A percentile compares a stretch with the other conserved stretches of the same genome.
Evolutionary conservation across 257 asterid species (phyloP).

Genomic region (Solanum paucissectum): DNA sequence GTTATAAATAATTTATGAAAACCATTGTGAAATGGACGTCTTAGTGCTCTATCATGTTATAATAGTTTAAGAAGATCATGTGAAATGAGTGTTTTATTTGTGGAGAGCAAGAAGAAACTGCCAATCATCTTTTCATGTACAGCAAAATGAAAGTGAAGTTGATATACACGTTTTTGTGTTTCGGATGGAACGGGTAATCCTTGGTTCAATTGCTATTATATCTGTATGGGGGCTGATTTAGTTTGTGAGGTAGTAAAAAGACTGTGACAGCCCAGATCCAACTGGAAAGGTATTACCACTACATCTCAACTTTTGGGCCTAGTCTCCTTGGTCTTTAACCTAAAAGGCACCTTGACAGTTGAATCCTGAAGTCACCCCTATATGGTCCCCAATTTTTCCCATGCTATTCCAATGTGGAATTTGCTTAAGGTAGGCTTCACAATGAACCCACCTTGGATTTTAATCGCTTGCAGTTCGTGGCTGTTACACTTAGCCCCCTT

Average conservation of each 20-base stretch:
- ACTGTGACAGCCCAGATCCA: background rate
- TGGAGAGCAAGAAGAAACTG: background rate
- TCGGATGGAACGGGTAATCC: background rate
- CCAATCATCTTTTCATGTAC: background rate
- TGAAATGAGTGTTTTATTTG: background rate
- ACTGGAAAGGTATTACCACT: background rate
- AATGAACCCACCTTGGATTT: background rate
- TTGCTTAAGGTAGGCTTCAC: background rate
- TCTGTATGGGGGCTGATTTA: background rate
- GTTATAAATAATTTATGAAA: background rate
- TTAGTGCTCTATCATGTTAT: background rate
- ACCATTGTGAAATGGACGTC: background rate
- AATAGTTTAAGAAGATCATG: background rate
- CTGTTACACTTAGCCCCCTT: background rate
- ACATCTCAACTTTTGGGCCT: background rate
- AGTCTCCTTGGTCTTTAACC: background rate
- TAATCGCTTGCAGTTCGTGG: background rate
- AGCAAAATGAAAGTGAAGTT: background rate
- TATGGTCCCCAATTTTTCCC: background rate
- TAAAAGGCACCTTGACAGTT: background rate
- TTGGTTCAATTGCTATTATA: background rate
- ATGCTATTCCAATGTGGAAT: background rate
- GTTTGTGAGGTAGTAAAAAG: background rate
- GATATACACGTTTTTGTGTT: background rate
- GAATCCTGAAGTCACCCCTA: background rate